A percentile compares a stretch with the other conserved stretches of the same genome.
Evolutionary conservation across 805 yeast genomes (phyloP).

Genomic region (Pachysolen tannophilus): DNA sequence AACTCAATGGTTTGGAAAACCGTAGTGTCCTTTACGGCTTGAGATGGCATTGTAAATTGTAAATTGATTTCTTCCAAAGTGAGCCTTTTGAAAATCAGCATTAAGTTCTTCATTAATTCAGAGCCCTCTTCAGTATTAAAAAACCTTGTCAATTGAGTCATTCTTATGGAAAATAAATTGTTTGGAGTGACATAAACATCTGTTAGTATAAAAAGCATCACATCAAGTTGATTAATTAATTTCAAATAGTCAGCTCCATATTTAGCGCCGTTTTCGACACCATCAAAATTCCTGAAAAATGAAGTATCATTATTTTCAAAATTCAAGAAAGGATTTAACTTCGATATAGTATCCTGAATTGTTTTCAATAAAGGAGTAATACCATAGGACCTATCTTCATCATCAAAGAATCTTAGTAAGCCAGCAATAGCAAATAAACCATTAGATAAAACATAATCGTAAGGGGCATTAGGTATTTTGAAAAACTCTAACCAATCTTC

Average conservation of each 20-base stretch:
- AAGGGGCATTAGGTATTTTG: constrained; percentile 47
- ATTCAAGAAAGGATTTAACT: constrained; percentile 18
- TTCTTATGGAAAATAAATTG: constrained; percentile 37
- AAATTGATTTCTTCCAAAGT: constrained; percentile 51
- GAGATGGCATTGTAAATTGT: constrained; percentile 38
- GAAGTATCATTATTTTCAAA: constrained; percentile 23
- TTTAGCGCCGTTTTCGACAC: constrained; percentile 13
- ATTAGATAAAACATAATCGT: constrained; percentile 49
- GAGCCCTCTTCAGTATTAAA: constrained; percentile 36
- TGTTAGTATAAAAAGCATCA: constrained; percentile 42
- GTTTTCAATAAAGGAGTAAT: constrained; percentile 14
- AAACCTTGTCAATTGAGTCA: constrained; percentile 29
- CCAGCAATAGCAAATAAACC: constrained; percentile 46
- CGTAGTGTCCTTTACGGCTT: constrained; percentile 38
- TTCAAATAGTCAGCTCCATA: constrained; percentile 27
- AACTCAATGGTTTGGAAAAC: constrained; percentile 22
- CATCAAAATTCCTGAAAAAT: constrained; percentile 28
- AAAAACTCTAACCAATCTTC: constrained; percentile 41
- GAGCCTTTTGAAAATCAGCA: constrained; percentile 39
- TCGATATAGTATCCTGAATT: constrained; percentile 11
- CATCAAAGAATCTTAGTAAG: constrained; percentile 49
- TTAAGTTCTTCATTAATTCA: constrained; percentile 30
- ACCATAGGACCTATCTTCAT: constrained; percentile 43
- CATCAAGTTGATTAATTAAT: constrained; percentile 30
- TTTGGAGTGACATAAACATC: constrained; percentile 50